phyloP scores from a whole-genome alignment of 306 rosid species.

The Corylus americana region DNA sequence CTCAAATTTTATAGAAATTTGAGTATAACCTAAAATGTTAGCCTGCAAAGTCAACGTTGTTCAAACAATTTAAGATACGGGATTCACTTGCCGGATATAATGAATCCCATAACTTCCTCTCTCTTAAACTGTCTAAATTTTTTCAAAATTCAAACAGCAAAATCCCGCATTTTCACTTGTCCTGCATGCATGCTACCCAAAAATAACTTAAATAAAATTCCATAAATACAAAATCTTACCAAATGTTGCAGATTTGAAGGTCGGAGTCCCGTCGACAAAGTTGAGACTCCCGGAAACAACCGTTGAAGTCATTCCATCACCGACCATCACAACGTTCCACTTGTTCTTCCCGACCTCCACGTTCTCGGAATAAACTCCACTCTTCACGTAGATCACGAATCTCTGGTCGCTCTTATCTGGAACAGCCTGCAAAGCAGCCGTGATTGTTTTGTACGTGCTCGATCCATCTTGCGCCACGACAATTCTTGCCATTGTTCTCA shows the following conservation, averaged over 20 bases:
- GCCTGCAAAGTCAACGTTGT: too few species aligned
- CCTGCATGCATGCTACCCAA: neutral
- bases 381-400: constrained; percentile 70
- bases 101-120: too few species aligned
- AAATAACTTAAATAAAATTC: neutral
- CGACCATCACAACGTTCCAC: constrained; percentile 77
- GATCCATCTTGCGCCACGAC: constrained; percentile 58
- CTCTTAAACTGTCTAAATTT: too few species aligned
- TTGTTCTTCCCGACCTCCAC: constrained; percentile 58
- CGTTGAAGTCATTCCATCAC: constrained; percentile 71
- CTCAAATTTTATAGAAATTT: too few species aligned
- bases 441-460: constrained; percentile 53
- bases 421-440: constrained; percentile 59
- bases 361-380: constrained; percentile 60
- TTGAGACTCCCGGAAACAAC: constrained; percentile 55
- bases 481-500: constrained; percentile 39
- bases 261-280: constrained; percentile 77
- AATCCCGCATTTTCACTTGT: neutral
- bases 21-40: too few species aligned
- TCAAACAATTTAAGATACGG: too few species aligned
- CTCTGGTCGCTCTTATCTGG: constrained; percentile 51
- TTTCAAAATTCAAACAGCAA: too few species aligned
- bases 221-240: constrained; percentile 40
- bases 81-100: too few species aligned
- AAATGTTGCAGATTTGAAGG: constrained; percentile 73